Conservation (phyloP, 108 stramenopile species). For the Skeletonema marinoi region DNA sequence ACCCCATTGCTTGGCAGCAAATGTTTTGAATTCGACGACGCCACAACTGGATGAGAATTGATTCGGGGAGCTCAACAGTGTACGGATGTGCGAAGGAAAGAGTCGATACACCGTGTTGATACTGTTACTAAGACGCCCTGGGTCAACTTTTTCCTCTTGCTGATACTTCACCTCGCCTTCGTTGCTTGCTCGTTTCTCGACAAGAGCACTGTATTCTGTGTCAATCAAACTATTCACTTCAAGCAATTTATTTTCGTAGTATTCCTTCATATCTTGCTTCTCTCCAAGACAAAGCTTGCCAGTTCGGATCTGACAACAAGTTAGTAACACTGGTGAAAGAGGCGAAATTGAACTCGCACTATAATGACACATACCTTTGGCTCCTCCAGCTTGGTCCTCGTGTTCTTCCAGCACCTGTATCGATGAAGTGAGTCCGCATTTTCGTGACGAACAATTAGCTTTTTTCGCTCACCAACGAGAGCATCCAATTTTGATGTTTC, state of each 20-base stretch:
- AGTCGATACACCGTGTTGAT: constrained; percentile 1
- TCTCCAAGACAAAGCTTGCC: constrained; percentile 23
- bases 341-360: background rate
- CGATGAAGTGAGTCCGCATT: constrained; percentile 39
- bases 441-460: constrained; percentile 48
- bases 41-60: constrained; percentile 49
- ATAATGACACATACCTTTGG: constrained; percentile 22
- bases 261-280: constrained; percentile 21
- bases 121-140: background rate
- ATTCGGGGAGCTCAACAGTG: background rate
- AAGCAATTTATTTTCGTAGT: constrained; percentile 18
- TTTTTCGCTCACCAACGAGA: constrained; percentile 36
- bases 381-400: constrained; percentile 4
- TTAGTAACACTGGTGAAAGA: background rate
- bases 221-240: constrained; percentile 12
- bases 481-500: constrained; percentile 41
- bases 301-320: constrained; percentile 7
- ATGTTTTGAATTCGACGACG: constrained; percentile 59
- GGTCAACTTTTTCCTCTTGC: background rate
- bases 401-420: constrained; percentile 28
- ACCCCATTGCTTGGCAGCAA: constrained; percentile 66
- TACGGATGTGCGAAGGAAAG: constrained; percentile 1
- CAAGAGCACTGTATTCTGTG: constrained; percentile 24
- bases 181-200: constrained; percentile 28
- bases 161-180: background rate